These are phyloP conservation scores for Tricholoma matsutake DNA, from an alignment of 768 basidiomycete species.

Conservation along the genomic window DNA sequence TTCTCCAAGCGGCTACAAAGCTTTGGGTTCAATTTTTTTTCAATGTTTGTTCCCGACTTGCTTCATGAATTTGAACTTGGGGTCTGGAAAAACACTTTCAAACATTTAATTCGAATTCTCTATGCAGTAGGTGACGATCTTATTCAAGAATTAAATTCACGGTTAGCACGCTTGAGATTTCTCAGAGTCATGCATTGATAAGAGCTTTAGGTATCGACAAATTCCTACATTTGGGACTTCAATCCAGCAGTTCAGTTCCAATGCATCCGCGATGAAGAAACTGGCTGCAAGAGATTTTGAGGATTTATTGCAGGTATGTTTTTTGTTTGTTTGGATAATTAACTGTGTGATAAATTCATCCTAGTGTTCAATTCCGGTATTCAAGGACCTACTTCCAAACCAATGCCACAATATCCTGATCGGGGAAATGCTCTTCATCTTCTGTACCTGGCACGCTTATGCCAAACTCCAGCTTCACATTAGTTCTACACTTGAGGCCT, in stretches of 20 bases:
- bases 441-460: constrained; percentile 8
- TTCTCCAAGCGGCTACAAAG: constrained; percentile 23
- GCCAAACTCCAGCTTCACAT: constrained; percentile 11
- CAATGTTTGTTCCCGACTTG: constrained; percentile 30
- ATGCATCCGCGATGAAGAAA: constrained; percentile 20
- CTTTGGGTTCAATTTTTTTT: constrained; percentile 24
- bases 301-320: constrained; percentile 26
- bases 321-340: background rate
- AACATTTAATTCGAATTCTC: constrained; percentile 33
- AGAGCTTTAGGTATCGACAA: constrained; percentile 23
- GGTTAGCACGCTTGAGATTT: constrained; percentile 14
- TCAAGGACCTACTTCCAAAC: constrained; percentile 8
- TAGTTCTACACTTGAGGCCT: constrained; percentile 4
- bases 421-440: constrained; percentile 5
- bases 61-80: constrained; percentile 40
- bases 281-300: constrained; percentile 25
- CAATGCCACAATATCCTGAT: constrained; percentile 5
- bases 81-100: constrained; percentile 35
- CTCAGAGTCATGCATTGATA: background rate
- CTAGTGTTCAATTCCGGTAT: constrained; percentile 3
- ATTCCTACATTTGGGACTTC: constrained; percentile 31
- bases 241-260: constrained; percentile 21
- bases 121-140: constrained; percentile 14
- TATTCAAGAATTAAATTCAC: constrained; percentile 21
- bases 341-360: background rate